Conservation (phyloP, 2,329 filamentous ascomycete genomes). For the Spiromastix sp. region DNA sequence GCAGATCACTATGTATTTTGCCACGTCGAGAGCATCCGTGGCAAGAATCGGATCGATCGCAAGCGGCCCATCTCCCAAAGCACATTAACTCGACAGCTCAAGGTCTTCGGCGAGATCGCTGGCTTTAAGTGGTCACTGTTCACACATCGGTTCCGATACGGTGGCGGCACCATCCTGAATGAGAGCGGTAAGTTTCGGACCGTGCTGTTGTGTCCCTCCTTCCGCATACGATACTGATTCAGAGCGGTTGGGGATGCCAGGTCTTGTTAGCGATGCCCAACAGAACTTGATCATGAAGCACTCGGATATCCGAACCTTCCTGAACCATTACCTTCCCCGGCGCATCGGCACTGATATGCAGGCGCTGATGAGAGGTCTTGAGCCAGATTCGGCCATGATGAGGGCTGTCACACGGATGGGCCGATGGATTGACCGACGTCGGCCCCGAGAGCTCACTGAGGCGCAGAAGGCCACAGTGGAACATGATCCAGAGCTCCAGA, state of each 20-base stretch:
- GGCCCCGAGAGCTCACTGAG: slow-evolving; percentile 7
- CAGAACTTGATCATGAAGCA: slow-evolving; percentile 16
- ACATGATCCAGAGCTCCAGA: slow-evolving; percentile 11
- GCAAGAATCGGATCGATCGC: slow-evolving; percentile 12
- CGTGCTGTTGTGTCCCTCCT: neutral
- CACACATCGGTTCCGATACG: slow-evolving; percentile 15
- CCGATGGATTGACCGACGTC: slow-evolving; percentile 12
- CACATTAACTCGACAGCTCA: slow-evolving; percentile 10
- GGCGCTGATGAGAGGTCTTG: slow-evolving; percentile 13
- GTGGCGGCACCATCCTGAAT: slow-evolving; percentile 5
- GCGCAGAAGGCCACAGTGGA: slow-evolving; percentile 10
- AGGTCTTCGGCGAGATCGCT: slow-evolving; percentile 13
- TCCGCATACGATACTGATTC: neutral
- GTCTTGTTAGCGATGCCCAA: slow-evolving; percentile 14
- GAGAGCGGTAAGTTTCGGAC: neutral
- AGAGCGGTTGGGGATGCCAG: slow-evolving; percentile 9
- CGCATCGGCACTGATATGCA: slow-evolving; percentile 9
- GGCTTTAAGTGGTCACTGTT: slow-evolving; percentile 14
- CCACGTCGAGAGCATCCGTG: slow-evolving; percentile 10
- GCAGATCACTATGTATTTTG: slow-evolving; percentile 17
- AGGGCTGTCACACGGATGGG: slow-evolving; percentile 12
- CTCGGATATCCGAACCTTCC: slow-evolving; percentile 14
- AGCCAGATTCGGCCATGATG: slow-evolving; percentile 11
- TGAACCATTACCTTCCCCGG: slow-evolving; percentile 15
- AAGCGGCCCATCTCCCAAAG: slow-evolving; percentile 10